phyloP scores from a whole-genome alignment of 2,329 filamentous ascomycete species.

The Microdochium trichocladiopsis region DNA sequence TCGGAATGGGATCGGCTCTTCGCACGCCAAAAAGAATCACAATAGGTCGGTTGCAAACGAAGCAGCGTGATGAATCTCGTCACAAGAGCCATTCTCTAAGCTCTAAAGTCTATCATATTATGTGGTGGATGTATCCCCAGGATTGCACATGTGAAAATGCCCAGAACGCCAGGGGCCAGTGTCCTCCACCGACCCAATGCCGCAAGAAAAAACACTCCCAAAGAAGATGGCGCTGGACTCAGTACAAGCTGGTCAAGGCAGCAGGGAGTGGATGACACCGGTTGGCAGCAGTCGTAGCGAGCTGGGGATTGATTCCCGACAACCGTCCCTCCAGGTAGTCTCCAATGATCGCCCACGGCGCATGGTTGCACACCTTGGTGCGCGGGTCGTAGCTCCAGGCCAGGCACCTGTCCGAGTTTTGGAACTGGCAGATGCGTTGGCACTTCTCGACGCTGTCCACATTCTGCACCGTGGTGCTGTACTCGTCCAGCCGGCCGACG shows the following conservation, averaged over 20 bases:
- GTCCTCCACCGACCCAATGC: too few relatives aligned
- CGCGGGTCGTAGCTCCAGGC: slow-evolving; percentile 43
- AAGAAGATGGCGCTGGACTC: background rate
- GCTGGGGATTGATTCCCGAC: slow-evolving; percentile 29
- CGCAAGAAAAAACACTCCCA: background rate
- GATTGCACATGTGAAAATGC: too few relatives aligned
- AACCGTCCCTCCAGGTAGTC: slow-evolving; percentile 21
- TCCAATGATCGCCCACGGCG: slow-evolving; percentile 44
- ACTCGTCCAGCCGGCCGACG: slow-evolving; percentile 41
- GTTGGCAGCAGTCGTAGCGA: slow-evolving; percentile 13
- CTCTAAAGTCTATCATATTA: too few relatives aligned
- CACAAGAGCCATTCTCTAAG: too few relatives aligned
- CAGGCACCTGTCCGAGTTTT: slow-evolving; percentile 31
- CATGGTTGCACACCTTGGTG: slow-evolving; percentile 31
- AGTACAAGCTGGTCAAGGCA: background rate
- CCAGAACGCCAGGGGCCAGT: too few relatives aligned
- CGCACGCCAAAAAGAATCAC: too few relatives aligned
- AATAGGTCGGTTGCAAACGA: too few relatives aligned
- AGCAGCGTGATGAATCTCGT: too few relatives aligned
- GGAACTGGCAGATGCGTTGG: slow-evolving; percentile 29
- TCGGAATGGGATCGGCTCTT: too few relatives aligned
- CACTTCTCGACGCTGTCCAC: slow-evolving; percentile 34
- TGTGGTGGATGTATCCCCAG: too few relatives aligned
- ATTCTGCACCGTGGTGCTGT: slow-evolving; percentile 26
- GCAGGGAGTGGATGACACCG: slow-evolving; percentile 15